Evolutionary conservation across 306 rosid genomes (phyloP).

Genomic region (Trichosanthes truncata): DNA sequence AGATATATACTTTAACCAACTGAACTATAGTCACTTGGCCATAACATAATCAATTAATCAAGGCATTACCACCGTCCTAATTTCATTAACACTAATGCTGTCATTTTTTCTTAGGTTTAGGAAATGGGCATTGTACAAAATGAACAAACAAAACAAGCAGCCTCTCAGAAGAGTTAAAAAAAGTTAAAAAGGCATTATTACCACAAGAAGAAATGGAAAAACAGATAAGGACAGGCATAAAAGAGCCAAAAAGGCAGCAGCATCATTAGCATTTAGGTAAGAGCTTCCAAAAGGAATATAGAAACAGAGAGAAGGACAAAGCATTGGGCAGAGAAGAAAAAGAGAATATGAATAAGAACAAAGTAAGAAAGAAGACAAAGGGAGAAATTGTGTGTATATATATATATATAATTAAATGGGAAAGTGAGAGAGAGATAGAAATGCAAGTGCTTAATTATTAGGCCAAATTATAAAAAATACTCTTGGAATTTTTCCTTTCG

Average conservation of each 20-base stretch:
- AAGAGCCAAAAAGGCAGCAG: not conserved
- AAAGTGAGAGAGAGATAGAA: no score
- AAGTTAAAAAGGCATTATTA: not conserved
- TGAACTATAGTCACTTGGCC: no score
- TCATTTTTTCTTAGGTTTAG: not conserved
- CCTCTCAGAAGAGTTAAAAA: not conserved
- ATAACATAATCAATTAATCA: no score
- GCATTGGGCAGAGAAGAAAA: not conserved
- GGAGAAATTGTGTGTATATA: not conserved
- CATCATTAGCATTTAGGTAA: not conserved
- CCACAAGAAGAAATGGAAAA: not conserved
- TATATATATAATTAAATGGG: not conserved
- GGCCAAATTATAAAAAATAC: no score
- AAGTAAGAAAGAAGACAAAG: not conserved
- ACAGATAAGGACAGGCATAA: not conserved
- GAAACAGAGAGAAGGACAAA: conserved; percentile 1
- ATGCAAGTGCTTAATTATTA: no score
- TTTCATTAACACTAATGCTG: not conserved
- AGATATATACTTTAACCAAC: no score
- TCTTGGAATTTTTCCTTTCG: no score
- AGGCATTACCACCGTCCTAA: not conserved
- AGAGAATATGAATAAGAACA: not conserved
- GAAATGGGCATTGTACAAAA: not conserved
- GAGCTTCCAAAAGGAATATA: not conserved
- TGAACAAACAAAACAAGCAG: not conserved